Evolutionary conservation across 192 early-diverging fungal species (phyloP).

Genomic region (Jimgerdemannia lactiflua): DNA sequence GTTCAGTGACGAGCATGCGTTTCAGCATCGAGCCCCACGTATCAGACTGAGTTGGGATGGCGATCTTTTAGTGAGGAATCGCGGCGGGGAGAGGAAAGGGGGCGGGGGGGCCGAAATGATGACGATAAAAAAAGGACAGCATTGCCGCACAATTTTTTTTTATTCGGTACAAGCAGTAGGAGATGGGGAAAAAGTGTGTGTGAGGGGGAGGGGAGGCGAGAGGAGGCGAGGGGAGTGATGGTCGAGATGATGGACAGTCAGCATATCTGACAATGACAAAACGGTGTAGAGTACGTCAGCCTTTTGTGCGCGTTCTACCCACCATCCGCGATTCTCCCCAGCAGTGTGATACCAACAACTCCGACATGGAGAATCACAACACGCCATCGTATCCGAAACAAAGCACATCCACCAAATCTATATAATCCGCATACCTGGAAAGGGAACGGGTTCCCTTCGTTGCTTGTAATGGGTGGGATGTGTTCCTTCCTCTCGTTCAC

Average conservation of each 20-base stretch:
- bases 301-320: background rate
- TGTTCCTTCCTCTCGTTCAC: constrained; percentile 64
- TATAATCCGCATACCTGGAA: constrained; percentile 40
- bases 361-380: background rate
- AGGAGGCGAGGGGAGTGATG: background rate
- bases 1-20: constrained; percentile 42
- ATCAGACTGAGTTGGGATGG: constrained; percentile 43
- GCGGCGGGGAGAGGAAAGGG: background rate
- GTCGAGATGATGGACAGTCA: background rate
- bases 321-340: background rate
- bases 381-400: background rate
- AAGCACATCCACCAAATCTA: background rate
- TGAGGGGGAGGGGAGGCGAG: background rate
- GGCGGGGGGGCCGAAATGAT: background rate
- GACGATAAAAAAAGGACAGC: too few relatives aligned
- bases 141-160: background rate
- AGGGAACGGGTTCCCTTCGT: constrained; percentile 57
- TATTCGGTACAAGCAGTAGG: background rate
- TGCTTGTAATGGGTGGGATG: constrained; percentile 60
- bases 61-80: constrained; percentile 30
- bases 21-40: constrained; percentile 59
- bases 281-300: background rate
- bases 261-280: background rate
- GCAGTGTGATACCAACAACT: background rate
- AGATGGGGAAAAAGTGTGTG: background rate